Evolutionary conservation across 768 basidiomycete species (phyloP).

Genomic region (Pleurotus tuber-regium): DNA sequence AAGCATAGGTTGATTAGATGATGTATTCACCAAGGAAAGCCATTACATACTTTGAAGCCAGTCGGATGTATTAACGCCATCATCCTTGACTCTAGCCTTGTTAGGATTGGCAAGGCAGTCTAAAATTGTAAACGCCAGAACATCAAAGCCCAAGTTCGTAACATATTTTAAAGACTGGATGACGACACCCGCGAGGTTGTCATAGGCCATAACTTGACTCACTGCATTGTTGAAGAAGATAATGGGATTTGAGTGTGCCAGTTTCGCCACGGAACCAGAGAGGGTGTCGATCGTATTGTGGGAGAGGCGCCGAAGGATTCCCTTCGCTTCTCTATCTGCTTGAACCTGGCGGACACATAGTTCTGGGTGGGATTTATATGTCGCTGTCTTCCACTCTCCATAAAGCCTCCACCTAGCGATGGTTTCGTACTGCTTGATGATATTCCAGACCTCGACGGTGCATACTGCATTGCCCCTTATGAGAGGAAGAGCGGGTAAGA

Average conservation of each 20-base stretch:
- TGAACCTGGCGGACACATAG: constrained; percentile 78
- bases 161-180: constrained; percentile 88
- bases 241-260: constrained; percentile 92
- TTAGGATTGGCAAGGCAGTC: constrained; percentile 83
- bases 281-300: constrained; percentile 81
- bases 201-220: constrained; percentile 94
- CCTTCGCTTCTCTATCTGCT: constrained; percentile 85
- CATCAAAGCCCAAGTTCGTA: constrained; percentile 93
- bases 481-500: constrained; percentile 85
- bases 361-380: constrained; percentile 75
- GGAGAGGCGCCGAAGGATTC: constrained; percentile 83
- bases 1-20: constrained; percentile 3
- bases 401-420: constrained; percentile 87
- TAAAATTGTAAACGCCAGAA: constrained; percentile 82
- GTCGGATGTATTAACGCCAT: constrained; percentile 86
- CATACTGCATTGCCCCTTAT: constrained; percentile 85
- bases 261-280: constrained; percentile 85
- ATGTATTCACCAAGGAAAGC: neutral
- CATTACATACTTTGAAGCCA: constrained; percentile 84
- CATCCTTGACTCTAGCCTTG: constrained; percentile 83
- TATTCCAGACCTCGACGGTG: constrained; percentile 90
- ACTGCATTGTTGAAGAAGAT: constrained; percentile 89
- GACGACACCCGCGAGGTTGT: constrained; percentile 87
- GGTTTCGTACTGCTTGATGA: constrained; percentile 77
- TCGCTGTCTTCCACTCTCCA: constrained; percentile 86